phyloP scores from a whole-genome alignment of 176 grass and related monocot species.

The Typha latifolia region DNA sequence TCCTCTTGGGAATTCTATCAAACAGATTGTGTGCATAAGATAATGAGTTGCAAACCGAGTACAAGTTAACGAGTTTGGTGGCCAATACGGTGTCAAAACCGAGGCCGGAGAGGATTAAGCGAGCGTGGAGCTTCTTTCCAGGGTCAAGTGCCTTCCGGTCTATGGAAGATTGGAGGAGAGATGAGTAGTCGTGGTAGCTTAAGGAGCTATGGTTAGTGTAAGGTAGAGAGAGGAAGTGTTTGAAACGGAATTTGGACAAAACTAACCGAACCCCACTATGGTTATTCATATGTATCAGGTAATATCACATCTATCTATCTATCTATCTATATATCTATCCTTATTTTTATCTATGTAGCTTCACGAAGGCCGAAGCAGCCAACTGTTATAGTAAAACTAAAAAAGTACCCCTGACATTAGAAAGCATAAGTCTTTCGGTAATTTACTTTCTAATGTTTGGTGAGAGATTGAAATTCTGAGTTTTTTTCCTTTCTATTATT shows the following conservation, averaged over 20 bases:
- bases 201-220: background rate
- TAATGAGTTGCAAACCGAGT: slow-evolving; percentile 28
- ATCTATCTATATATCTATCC: no score
- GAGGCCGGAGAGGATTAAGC: slow-evolving; percentile 39
- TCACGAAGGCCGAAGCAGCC: no score
- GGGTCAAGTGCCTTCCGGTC: slow-evolving; percentile 19
- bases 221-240: background rate
- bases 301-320: no score
- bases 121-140: slow-evolving; percentile 49
- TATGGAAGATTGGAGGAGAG: slow-evolving; percentile 39
- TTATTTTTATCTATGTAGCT: no score
- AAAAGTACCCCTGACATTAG: no score
- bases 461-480: no score
- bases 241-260: background rate
- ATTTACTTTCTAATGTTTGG: no score
- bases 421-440: no score
- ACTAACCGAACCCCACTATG: background rate
- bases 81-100: slow-evolving; percentile 20
- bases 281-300: no score
- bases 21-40: slow-evolving; percentile 38
- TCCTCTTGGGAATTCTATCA: slow-evolving; percentile 47
- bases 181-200: slow-evolving; percentile 25
- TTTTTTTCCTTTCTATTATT: no score
- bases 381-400: no score
- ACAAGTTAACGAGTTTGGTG: slow-evolving; percentile 50